phyloP scores from a whole-genome alignment of 1,284 basidiomycete species.

The Ganoderma multipileum region DNA sequence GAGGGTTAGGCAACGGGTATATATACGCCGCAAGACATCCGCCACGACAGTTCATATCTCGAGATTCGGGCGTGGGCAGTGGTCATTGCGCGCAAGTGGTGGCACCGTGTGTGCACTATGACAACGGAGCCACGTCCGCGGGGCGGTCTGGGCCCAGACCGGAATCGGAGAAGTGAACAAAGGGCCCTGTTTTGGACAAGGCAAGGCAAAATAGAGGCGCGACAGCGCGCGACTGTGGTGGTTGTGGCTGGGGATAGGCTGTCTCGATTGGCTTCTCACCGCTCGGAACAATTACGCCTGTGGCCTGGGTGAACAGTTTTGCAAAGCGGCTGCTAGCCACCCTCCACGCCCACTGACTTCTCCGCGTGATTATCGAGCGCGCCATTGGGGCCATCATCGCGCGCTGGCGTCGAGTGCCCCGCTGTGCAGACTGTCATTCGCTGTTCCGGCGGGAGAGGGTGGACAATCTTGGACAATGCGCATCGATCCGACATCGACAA shows the following conservation, averaged over 20 bases:
- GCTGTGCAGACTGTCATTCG: slow-evolving; percentile 18
- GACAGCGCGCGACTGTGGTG: neutral
- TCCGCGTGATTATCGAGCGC: slow-evolving; percentile 23
- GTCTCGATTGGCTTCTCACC: slow-evolving; percentile 7
- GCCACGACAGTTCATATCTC: slow-evolving; percentile 25
- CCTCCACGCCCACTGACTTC: slow-evolving; percentile 10
- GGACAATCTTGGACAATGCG: slow-evolving; percentile 16
- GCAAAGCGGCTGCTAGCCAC: slow-evolving; percentile 19
- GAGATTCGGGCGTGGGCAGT: slow-evolving; percentile 26
- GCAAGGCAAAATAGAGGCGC: slow-evolving; percentile 15
- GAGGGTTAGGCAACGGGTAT: slow-evolving; percentile 17
- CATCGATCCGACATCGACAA: slow-evolving; percentile 31
- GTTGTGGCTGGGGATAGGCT: slow-evolving; percentile 8
- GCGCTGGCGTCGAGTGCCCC: slow-evolving; percentile 7
- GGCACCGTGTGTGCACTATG: slow-evolving; percentile 30
- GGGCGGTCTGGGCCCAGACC: slow-evolving; percentile 21
- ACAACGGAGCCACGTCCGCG: slow-evolving; percentile 26
- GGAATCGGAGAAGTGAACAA: slow-evolving; percentile 25
- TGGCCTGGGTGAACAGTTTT: slow-evolving; percentile 19
- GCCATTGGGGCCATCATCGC: slow-evolving; percentile 9
- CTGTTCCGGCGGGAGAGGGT: slow-evolving; percentile 7
- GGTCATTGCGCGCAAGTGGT: slow-evolving; percentile 24
- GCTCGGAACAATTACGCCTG: slow-evolving; percentile 28
- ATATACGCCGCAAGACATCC: slow-evolving; percentile 26
- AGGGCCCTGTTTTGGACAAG: slow-evolving; percentile 24